Percentiles rank a stretch among this genome's conserved stretches.
These are phyloP conservation scores for Lactarius vividus DNA, from an alignment of 768 basidiomycete species.

Conservation along the genomic window DNA sequence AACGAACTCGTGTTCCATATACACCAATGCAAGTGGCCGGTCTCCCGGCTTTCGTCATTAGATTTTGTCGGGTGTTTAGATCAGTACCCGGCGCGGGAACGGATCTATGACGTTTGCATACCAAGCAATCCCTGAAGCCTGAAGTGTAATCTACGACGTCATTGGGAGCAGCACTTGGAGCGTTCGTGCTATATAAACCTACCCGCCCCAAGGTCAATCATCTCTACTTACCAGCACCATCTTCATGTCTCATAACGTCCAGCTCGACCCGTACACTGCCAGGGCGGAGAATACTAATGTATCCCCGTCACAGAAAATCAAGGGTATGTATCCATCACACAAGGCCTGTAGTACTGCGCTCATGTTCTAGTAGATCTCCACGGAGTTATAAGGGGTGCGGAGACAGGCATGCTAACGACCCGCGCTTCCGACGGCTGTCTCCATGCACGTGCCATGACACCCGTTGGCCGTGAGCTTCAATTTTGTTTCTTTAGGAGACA, in stretches of 20 bases:
- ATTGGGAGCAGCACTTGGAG: not conserved
- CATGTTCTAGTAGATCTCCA: conserved; percentile 50
- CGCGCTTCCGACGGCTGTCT: conserved; percentile 62
- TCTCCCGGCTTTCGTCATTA: not conserved
- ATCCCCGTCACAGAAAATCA: conserved; percentile 63
- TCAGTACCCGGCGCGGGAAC: no score
- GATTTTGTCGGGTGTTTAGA: no score
- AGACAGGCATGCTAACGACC: conserved; percentile 77
- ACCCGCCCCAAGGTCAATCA: no score
- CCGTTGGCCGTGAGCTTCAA: conserved; percentile 53
- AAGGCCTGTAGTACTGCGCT: not conserved
- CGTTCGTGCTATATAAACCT: no score
- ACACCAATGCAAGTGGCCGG: not conserved
- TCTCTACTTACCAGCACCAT: not conserved
- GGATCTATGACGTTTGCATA: not conserved
- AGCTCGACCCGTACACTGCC: conserved; percentile 75
- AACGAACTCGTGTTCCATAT: no score
- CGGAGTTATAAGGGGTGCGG: conserved; percentile 57
- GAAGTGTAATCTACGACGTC: not conserved
- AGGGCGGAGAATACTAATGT: conserved; percentile 58
- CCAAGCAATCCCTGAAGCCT: not conserved
- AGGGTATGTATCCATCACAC: conserved; percentile 40
- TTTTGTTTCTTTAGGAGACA: not conserved
- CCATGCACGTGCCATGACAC: conserved; percentile 81
- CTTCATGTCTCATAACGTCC: conserved; percentile 28